Base-by-base conservation (phyloP, 768 basidiomycete species). In the Lentinula sp. region DNA sequence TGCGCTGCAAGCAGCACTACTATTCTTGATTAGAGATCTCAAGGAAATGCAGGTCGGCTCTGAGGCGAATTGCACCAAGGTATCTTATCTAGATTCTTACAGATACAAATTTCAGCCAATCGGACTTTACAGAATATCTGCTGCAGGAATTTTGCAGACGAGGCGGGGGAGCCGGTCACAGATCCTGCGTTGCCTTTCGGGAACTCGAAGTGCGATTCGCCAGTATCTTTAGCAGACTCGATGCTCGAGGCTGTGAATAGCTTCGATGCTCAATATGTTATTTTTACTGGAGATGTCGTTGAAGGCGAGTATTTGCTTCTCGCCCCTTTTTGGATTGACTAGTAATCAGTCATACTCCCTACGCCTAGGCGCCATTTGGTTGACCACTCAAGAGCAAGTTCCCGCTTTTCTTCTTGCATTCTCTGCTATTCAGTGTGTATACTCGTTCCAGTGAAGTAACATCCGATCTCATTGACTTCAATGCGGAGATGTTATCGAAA, bases 241-340 rank as follows among this genome's bases (percentile, higher is more conserved):
- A 71, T 78, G 74, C 63, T 77, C 1, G 63, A 66, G 1, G 76
- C 71, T 7, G 67, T 74, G 8, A 66, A 73, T 33, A 28, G 63
- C 45, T 51, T 66, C 23, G 50, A 63, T 15, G 66, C 73, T 1
- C 12, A 45, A 9, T 77, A 75, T 60, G 65, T 74, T 0, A 71
- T 79, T 4, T 78, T 77, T 60, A 79, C 77, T 4, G 78, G 78
- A 3, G 78, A 79, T 52, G 73, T 75, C 6, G 71, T 75, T 9
- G 75, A 75, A 57, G 68, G 72, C 71, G 41, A 60, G 65, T 4
- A 8, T 45, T 45, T 2, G 2, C 39, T 54, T 16, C 5, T 23
- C 35, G 37, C 52, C 49, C 2, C 23, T 6, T 16, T 16, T 4
- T 10, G 12, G n/a, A n/a, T 37, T 28, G 1, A 4, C 4, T 18